phyloP scores from a whole-genome alignment of 2,329 filamentous ascomycete genomes.

The Iodosphaeria phyllophila region DNA sequence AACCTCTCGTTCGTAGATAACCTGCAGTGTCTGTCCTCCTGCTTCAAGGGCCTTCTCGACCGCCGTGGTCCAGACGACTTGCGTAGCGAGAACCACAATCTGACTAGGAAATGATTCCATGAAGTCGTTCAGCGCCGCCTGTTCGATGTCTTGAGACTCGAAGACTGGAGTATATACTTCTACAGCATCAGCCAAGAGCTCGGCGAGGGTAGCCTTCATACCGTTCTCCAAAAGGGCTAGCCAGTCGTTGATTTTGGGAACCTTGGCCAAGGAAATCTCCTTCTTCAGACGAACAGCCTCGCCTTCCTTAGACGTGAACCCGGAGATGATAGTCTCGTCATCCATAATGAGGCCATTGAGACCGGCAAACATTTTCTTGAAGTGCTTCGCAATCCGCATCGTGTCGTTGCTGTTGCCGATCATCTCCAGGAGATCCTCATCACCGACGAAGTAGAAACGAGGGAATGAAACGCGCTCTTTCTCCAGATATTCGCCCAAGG shows the following conservation, averaged over 20 bases:
- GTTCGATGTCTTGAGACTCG: slow-evolving; percentile 49
- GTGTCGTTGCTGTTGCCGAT: slow-evolving; percentile 99
- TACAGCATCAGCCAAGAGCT: slow-evolving; percentile 73
- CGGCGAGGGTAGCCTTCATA: slow-evolving; percentile 88
- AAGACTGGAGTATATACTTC: slow-evolving; percentile 69
- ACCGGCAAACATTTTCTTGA: slow-evolving; percentile 99
- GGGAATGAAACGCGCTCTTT: slow-evolving; percentile 95
- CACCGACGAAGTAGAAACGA: slow-evolving; percentile 97
- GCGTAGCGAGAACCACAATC: slow-evolving; percentile 84
- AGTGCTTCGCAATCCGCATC: slow-evolving; percentile 88
- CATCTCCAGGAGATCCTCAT: slow-evolving; percentile 95
- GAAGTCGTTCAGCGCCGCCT: slow-evolving; percentile 55
- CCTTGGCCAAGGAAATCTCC: slow-evolving; percentile 81
- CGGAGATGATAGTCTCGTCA: slow-evolving; percentile 74
- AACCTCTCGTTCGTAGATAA: slow-evolving; percentile 66
- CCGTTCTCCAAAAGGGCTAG: slow-evolving; percentile 77
- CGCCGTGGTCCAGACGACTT: slow-evolving; percentile 81
- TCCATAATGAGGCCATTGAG: slow-evolving; percentile 81
- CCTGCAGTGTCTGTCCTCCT: slow-evolving; percentile 49
- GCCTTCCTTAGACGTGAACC: slow-evolving; percentile 88
- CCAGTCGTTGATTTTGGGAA: slow-evolving; percentile 97
- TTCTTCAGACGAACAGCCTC: slow-evolving; percentile 77
- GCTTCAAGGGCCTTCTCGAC: slow-evolving; percentile 61
- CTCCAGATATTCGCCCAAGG: slow-evolving; percentile 93
- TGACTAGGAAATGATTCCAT: slow-evolving; percentile 77